Evolutionary conservation across 2,329 filamentous ascomycete species (phyloP).

Genomic region (Xylaria hypoxylon): DNA sequence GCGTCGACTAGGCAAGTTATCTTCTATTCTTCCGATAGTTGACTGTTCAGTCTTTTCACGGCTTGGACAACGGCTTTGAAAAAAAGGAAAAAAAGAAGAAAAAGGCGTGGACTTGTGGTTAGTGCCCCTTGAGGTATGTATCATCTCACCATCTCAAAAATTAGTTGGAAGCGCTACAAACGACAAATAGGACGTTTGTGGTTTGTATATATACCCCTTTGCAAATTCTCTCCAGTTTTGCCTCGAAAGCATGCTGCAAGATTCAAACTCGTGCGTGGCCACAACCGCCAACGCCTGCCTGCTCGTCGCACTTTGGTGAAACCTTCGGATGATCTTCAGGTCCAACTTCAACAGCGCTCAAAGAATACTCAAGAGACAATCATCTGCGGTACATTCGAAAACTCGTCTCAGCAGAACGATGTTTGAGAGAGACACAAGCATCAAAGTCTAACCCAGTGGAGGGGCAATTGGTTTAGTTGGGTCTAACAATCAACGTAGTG

Average conservation of each 20-base stretch:
- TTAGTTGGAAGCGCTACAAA: background rate
- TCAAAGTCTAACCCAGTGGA: too few species aligned
- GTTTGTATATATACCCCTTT: background rate
- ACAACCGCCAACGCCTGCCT: background rate
- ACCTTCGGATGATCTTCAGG: background rate
- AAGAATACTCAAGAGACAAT: background rate
- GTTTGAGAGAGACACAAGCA: background rate
- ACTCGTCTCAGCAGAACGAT: background rate
- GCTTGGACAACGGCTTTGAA: too few species aligned
- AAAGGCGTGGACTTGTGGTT: background rate
- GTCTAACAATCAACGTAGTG: background rate
- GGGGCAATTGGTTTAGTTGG: background rate
- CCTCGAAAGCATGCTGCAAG: constrained; percentile 1
- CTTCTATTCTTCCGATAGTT: too few species aligned
- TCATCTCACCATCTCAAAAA: background rate
- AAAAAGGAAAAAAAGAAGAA: too few species aligned
- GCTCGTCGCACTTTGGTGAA: background rate
- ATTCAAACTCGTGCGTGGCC: background rate
- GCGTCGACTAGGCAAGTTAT: too few species aligned
- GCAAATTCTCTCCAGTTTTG: background rate
- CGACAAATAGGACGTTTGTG: background rate
- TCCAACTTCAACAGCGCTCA: background rate
- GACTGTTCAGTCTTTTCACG: too few species aligned
- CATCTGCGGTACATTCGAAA: background rate
- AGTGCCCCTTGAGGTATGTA: too few species aligned